phyloP scores from a whole-genome alignment of 2,329 filamentous ascomycete species.

The Chalara sp. region DNA sequence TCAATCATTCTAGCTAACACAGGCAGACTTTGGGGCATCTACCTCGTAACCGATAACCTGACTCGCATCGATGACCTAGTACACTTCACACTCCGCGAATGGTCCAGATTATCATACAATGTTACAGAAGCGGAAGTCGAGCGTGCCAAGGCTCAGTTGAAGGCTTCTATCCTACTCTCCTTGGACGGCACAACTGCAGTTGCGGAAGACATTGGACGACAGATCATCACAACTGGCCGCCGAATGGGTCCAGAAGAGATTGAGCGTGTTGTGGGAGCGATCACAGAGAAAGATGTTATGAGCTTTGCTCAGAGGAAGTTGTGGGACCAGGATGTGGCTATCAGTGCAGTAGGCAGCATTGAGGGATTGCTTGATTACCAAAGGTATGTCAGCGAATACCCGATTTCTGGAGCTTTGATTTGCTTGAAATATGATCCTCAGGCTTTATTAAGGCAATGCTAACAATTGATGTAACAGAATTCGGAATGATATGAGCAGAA shows the following conservation, averaged over 20 bases:
- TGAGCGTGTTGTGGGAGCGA: conserved; percentile 80
- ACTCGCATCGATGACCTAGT: conserved; percentile 89
- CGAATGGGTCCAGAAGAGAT: conserved; percentile 89
- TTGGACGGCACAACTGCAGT: conserved; percentile 96
- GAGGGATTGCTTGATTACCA: conserved; percentile 77
- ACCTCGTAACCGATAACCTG: conserved; percentile 87
- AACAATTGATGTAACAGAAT: conserved; percentile 30
- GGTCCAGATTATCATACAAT: conserved; percentile 87
- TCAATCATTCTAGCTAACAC: conserved; percentile 28
- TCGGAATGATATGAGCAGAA: conserved; percentile 82
- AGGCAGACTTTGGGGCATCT: conserved; percentile 95
- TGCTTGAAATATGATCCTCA: neutral
- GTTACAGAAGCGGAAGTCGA: conserved; percentile 89
- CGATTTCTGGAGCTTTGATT: conserved; percentile 6
- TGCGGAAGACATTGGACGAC: conserved; percentile 96
- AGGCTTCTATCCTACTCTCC: conserved; percentile 94
- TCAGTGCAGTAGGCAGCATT: conserved; percentile 88
- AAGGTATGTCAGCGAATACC: conserved; percentile 57
- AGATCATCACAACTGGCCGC: conserved; percentile 95
- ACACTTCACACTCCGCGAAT: conserved; percentile 97
- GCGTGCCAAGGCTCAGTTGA: conserved; percentile 98
- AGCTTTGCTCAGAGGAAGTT: conserved; percentile 90
- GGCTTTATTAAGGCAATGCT: neutral
- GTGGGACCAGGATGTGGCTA: conserved; percentile 94
- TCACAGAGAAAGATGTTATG: conserved; percentile 96